These are phyloP conservation scores for Lactarius vividus DNA, from an alignment of 768 basidiomycete species.

Conservation along the genomic window DNA sequence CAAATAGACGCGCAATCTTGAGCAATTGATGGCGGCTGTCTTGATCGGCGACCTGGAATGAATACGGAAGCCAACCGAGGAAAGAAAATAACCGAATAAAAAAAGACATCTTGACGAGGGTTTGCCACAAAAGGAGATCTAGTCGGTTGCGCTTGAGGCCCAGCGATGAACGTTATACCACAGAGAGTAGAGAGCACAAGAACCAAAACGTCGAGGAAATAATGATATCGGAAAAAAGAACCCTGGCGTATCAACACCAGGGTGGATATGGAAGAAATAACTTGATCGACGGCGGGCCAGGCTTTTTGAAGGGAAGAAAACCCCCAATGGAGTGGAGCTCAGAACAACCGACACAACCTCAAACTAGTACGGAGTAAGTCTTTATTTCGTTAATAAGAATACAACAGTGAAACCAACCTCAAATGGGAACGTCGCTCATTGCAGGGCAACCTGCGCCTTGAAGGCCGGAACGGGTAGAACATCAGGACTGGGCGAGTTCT, in stretches of 20 bases:
- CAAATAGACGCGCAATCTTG: conserved; percentile 23
- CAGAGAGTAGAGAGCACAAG: conserved; percentile 28
- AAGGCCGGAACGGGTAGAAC: conserved; percentile 71
- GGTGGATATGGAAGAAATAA: conserved; percentile 32
- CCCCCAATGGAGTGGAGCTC: conserved; percentile 39
- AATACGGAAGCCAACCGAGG: conserved; percentile 41
- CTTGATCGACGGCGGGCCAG: conserved; percentile 35
- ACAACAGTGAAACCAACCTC: not conserved
- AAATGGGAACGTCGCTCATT: conserved; percentile 18
- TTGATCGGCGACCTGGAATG: conserved; percentile 43
- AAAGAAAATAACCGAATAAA: conserved; percentile 18
- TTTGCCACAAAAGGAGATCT: conserved; percentile 31
- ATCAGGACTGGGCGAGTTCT: conserved; percentile 84
- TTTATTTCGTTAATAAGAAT: not conserved
- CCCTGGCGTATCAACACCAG: conserved; percentile 28
- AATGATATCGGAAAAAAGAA: conserved; percentile 39
- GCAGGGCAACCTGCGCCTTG: conserved; percentile 31
- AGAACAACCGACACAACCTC: conserved; percentile 40
- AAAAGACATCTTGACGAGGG: conserved; percentile 33
- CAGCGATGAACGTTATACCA: conserved; percentile 31
- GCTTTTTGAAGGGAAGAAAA: conserved; percentile 33
- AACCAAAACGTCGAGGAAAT: conserved; percentile 42
- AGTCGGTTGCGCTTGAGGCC: conserved; percentile 34
- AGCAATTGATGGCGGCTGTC: conserved; percentile 27
- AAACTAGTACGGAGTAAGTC: conserved; percentile 16